Percentiles rank a stretch among this genome's conserved stretches.
phyloP scores from a whole-genome alignment of 805 yeast species.

The Dipodascus albidus region DNA sequence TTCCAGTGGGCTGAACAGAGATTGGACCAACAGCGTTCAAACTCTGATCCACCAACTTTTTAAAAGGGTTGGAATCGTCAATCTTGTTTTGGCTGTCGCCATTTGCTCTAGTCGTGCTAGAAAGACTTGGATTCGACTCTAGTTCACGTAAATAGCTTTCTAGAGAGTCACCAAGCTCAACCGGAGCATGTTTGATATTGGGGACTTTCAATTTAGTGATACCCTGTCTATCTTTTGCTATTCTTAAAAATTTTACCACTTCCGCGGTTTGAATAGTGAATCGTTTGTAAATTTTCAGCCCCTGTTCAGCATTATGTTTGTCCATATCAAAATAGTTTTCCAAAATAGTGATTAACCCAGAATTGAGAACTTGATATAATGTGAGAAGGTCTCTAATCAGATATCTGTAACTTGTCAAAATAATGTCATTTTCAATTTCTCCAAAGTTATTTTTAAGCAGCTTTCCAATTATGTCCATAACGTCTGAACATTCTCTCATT shows the following conservation, averaged over 20 bases:
- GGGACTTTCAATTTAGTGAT: background rate
- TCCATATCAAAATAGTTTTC: background rate
- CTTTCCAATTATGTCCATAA: background rate
- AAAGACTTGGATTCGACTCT: background rate
- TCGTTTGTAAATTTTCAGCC: background rate
- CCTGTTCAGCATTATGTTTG: background rate
- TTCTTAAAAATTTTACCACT: background rate
- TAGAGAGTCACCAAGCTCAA: background rate
- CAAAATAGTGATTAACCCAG: background rate
- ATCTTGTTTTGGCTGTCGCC: background rate
- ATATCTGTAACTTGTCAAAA: slow-evolving; percentile 1
- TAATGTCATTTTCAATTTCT: background rate
- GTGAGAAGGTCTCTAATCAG: background rate
- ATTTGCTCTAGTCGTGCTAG: background rate
- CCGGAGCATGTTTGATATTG: background rate
- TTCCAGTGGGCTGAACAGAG: slow-evolving; percentile 1
- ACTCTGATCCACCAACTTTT: background rate
- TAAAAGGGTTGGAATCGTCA: background rate
- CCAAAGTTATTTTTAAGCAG: background rate
- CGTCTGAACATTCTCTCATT: background rate
- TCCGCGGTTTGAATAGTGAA: background rate
- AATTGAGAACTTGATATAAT: background rate
- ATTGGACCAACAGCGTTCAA: background rate
- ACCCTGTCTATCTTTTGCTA: background rate
- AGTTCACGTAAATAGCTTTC: background rate